Percentiles rank a stretch among this genome's conserved stretches.
Conservation (phyloP, 116 monocot species). For the Dioscorea cayenensis region DNA sequence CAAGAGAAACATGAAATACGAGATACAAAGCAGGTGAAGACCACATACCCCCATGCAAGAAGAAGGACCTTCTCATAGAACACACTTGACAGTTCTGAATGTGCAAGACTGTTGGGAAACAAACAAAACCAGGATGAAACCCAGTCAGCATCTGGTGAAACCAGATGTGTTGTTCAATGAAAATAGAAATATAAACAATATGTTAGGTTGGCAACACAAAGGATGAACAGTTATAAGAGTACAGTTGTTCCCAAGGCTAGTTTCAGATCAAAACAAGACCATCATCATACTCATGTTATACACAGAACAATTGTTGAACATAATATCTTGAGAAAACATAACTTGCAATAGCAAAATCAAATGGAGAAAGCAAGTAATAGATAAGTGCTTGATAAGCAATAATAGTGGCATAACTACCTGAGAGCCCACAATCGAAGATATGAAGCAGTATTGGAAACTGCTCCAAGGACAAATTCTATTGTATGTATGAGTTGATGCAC, state of each 20-base stretch:
- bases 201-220: too few species aligned
- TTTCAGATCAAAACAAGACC: too few species aligned
- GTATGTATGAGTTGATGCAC: conserved; percentile 99
- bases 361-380: not conserved
- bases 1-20: not conserved
- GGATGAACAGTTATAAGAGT: too few species aligned
- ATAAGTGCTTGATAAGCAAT: not conserved
- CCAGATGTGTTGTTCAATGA: too few species aligned
- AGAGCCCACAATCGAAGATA: conserved; percentile 99
- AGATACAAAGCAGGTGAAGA: not conserved
- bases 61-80: conserved; percentile 98
- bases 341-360: not conserved
- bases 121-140: not conserved
- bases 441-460: conserved; percentile 98
- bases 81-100: conserved; percentile 86
- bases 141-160: not conserved
- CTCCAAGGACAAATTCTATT: conserved; percentile 99
- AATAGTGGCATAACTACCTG: conserved; percentile 38
- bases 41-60: conserved; percentile 87
- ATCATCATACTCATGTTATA: too few species aligned
- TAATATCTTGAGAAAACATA: too few species aligned
- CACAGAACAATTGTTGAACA: too few species aligned
- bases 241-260: too few species aligned
- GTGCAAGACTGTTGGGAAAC: conserved; percentile 75
- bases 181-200: too few species aligned